Evolutionary conservation across 2,329 filamentous ascomycete species (phyloP).

Genomic region (Fusarium hainanense): DNA sequence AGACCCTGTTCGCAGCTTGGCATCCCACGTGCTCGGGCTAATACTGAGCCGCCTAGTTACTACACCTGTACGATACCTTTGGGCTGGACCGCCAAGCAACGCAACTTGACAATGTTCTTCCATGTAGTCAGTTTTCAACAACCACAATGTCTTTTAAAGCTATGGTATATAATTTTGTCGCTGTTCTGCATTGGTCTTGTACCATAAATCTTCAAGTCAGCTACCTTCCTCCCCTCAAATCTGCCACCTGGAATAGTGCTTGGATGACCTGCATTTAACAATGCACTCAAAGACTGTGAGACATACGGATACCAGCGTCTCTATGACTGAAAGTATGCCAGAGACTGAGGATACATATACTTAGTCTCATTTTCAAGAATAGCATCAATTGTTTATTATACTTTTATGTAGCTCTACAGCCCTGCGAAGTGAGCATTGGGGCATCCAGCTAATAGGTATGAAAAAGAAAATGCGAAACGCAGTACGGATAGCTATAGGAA

Average conservation of each 20-base stretch:
- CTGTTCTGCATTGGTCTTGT: neutral
- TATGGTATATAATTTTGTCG: too few species aligned
- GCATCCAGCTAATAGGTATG: neutral
- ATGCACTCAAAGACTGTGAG: neutral
- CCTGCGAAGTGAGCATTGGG: neutral
- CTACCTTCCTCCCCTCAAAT: neutral
- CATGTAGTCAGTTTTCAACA: neutral
- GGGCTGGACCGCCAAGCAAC: neutral
- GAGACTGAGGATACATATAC: neutral
- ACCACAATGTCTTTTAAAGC: neutral
- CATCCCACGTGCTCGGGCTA: neutral
- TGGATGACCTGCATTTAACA: neutral
- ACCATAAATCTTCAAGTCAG: neutral
- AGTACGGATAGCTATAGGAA: neutral
- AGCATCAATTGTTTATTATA: neutral
- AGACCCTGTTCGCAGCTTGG: neutral
- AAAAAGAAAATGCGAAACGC: neutral
- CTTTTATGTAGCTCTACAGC: neutral
- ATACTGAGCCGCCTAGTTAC: neutral
- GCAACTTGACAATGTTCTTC: neutral
- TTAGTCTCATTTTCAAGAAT: neutral
- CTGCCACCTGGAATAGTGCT: neutral
- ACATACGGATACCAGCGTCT: neutral
- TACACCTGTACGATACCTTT: neutral
- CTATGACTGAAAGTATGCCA: neutral